Evolutionary conservation across 106 monocot genomes (phyloP).

Genomic region (Iris macrosiphon): DNA sequence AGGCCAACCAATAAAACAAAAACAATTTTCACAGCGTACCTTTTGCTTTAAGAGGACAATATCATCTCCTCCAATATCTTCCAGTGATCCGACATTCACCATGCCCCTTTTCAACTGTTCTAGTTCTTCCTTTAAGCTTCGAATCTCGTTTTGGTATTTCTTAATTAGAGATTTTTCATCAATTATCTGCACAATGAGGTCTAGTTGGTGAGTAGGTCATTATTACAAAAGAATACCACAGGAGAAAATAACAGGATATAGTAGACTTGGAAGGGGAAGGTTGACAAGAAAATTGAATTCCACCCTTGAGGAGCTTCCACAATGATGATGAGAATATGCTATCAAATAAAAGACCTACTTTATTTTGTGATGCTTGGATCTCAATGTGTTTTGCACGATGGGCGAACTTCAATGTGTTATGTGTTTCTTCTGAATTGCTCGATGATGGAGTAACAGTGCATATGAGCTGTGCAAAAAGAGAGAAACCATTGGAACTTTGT

Average conservation of each 20-base stretch:
- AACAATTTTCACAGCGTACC: constrained; percentile 40
- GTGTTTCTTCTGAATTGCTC: constrained; percentile 91
- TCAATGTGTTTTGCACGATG: constrained; percentile 87
- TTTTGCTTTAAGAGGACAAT: constrained; percentile 84
- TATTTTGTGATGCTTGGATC: constrained; percentile 94
- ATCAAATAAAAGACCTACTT: constrained; percentile 27
- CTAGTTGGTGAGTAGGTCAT: background rate
- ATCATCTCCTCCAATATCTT: constrained; percentile 61
- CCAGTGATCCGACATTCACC: constrained; percentile 34
- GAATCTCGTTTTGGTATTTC: constrained; percentile 92
- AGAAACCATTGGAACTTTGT: too few relatives aligned
- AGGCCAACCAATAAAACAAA: too few relatives aligned
- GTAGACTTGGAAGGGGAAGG: too few relatives aligned
- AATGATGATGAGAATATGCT: background rate
- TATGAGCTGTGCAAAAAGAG: constrained; percentile 45
- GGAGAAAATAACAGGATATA: too few relatives aligned
- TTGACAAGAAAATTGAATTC: background rate
- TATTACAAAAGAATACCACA: too few relatives aligned
- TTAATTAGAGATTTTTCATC: constrained; percentile 93
- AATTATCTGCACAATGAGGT: constrained; percentile 51
- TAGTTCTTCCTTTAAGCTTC: constrained; percentile 75
- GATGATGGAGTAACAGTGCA: constrained; percentile 93
- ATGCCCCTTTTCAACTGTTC: constrained; percentile 74
- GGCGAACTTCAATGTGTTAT: constrained; percentile 92
- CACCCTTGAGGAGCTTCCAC: background rate